Evolutionary conservation across 1,139 yeast genomes (phyloP).

Genomic region (Magnusiomyces tetraspermus): DNA sequence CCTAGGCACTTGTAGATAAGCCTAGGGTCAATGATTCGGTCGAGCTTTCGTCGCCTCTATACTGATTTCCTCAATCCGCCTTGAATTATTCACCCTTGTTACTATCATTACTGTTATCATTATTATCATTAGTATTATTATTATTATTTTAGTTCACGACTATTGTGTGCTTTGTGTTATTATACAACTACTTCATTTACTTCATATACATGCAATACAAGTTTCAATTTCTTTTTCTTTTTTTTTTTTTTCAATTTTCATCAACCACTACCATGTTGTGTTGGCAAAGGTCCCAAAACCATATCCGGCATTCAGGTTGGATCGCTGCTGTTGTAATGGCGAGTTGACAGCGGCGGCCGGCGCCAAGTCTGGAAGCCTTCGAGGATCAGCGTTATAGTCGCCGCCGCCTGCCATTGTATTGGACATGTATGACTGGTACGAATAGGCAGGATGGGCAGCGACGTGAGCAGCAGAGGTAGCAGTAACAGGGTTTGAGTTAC

Average conservation of each 20-base stretch:
- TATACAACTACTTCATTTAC: no score
- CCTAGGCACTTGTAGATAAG: no score
- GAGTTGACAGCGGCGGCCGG: background rate
- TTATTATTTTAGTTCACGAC: no score
- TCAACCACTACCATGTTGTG: background rate
- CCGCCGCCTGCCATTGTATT: slow-evolving; percentile 11
- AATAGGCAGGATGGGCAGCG: slow-evolving; percentile 8
- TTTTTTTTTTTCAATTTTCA: background rate
- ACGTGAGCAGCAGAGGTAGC: slow-evolving; percentile 11
- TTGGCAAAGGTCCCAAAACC: background rate
- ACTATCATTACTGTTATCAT: no score
- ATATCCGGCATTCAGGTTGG: background rate
- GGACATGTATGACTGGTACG: slow-evolving; percentile 1
- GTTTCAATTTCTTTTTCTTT: background rate
- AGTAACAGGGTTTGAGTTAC: slow-evolving; percentile 17
- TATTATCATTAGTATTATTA: background rate
- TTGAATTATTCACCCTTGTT: background rate
- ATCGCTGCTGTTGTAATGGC: background rate
- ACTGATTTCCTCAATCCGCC: no score
- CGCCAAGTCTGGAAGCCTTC: slow-evolving; percentile 18
- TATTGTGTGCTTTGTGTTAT: no score
- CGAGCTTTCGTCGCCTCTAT: no score
- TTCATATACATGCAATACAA: no score
- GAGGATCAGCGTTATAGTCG: slow-evolving; percentile 17
- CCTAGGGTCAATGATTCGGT: no score